Base-by-base conservation (phyloP, 2,329 filamentous ascomycete species). In the Fusarium coicis region DNA sequence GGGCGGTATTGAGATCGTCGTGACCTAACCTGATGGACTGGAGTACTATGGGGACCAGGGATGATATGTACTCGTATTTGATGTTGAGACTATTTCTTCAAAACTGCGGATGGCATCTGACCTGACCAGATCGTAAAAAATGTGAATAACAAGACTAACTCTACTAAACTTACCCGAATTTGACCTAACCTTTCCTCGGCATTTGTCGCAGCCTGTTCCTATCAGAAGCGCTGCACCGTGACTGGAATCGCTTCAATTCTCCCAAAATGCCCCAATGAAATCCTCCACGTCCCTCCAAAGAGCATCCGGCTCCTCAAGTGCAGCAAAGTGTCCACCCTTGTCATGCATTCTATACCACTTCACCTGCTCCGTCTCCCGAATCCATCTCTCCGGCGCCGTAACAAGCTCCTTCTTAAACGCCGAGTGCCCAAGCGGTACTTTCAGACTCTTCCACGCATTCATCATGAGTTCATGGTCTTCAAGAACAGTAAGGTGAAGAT, bases 301-400 rank as follows among this genome's bases (percentile, higher is more conserved):
- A 4, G 46, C 11, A 16, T 74, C 58, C 1, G 72, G 71, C 30
- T 63, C 49, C 28, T 74, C 72, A 19, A 74, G 68, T 10, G 68
- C 72, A 55, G 68, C 60, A 57, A 74, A 74, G 32, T 74, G 72
- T 2, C 72, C 72, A 9, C 72, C 72, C n/a, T 50, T 52, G 2
- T 32, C 68, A 21, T 70, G 66, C 47, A 70, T 66, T 10, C 49
- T 62, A 28, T 70, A 56, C 68, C 68, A 70, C 14, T 59, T 70
- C 1, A 70, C 36, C 23, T 70, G 66, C n/a, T 61, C 30, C 4
- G 68, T 56, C 19, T 55, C 28, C 9, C 32, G n/a, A 5, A 70
- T 66, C 66, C 68, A 70, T 6, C 46, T 70, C 28, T 70, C 54
- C 2, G 68, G 68, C 0, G 66, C 49, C 2, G 46, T 66, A 0